Conservation (phyloP, 371 early-diverging fungal species). For the Nematocida ausubeli region DNA sequence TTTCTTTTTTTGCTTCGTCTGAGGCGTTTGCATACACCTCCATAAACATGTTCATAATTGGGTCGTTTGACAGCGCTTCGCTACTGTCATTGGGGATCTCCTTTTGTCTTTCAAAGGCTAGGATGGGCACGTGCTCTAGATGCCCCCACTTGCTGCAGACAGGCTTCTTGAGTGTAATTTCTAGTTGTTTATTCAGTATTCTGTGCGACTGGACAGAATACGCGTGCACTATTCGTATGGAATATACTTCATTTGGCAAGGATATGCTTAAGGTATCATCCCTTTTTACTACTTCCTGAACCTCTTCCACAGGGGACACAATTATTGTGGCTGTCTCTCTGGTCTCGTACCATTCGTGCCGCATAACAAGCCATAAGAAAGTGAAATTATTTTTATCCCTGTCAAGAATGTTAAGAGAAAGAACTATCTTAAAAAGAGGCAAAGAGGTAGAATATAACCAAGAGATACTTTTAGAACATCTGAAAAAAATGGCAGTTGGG, state of each 20-base stretch:
- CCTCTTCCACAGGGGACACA: not conserved
- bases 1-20: conserved; percentile 40
- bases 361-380: conserved; percentile 27
- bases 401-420: conserved; percentile 13
- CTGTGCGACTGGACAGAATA: conserved; percentile 2
- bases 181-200: not conserved
- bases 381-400: conserved; percentile 44
- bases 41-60: conserved; percentile 48
- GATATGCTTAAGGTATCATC: not conserved
- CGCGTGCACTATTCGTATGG: conserved; percentile 21
- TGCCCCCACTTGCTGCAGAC: conserved; percentile 13
- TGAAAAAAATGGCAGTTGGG: conserved; percentile 9
- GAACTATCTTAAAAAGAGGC: conserved; percentile 28
- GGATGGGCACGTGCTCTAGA: not conserved
- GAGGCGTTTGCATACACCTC: conserved; percentile 28
- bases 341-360: conserved; percentile 53
- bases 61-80: conserved; percentile 22
- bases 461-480: conserved; percentile 21
- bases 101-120: conserved; percentile 22
- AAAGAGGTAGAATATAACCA: conserved; percentile 20
- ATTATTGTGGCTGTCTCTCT: conserved; percentile 17
- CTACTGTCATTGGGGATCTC: conserved; percentile 1
- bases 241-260: too few relatives aligned
- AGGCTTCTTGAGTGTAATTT: conserved; percentile 31
- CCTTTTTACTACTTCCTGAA: not conserved